Base-by-base conservation (phyloP, 352 stramenopile species). In the Phytophthora hybrid region DNA sequence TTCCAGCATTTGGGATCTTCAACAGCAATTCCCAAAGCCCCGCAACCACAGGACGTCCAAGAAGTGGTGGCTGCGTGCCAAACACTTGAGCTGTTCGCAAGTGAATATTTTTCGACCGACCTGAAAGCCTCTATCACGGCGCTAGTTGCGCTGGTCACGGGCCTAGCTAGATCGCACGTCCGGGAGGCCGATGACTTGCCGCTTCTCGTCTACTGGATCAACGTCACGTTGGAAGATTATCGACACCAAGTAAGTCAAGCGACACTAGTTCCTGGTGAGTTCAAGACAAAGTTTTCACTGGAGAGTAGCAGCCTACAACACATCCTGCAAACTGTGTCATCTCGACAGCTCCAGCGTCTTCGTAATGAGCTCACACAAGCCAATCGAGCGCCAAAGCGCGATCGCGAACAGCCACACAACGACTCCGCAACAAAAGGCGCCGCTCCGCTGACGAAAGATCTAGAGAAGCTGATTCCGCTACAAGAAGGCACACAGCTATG, bases 181-280 rank as follows among this genome's bases (percentile, higher is more conserved):
- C 37, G 49, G 53, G 53, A 59, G 18, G 29, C 23, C 11, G 16
- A 59, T 26, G 53, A 44, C 29, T 14, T 59, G n/a, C 53, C 53
- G 26, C 29, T 59, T 59, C 53, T 59, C 16, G 13, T 59, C 53
- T 59, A 44, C 23, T 59, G 53, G 53, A 59, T 59, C 53, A 59
- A 59, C 32, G 53, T 59, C 29, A 59, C 53, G n/a, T 18, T 59
- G 53, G 53, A 59, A 23, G 53, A 59, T 26, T 59, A 56, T 56
- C 49, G 49, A 56, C 9, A 13, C 5, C 49, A 56, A 34, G 14
- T 56, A 32, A 56, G 49, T 19, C 49, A 56, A 29, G 49, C 49
- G 14, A 56, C 49, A 18, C 34, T 56, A 18, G 49, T 56, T 37
- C 49, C 49, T 56, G 49, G 49, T 18, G 49, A 23, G 14, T 56